Base-by-base conservation (phyloP, 805 yeast species). In the Yamadazyma scolyti region DNA sequence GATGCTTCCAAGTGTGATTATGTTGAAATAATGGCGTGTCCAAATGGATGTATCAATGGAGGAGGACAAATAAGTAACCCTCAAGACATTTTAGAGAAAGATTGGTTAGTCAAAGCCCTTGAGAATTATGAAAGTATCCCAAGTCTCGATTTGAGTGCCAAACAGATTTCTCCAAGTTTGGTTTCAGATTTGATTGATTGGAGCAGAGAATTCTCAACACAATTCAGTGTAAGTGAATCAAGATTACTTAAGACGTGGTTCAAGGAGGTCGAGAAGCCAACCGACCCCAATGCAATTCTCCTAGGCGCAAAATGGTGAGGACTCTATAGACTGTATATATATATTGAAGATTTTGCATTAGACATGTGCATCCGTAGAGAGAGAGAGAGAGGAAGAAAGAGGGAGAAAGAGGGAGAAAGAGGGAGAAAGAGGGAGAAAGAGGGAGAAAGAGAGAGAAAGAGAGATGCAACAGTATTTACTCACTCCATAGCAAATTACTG, bases 1-100 rank as follows among this genome's bases (percentile, higher is more conserved):
- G 89, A 84, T 37, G 82, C 90, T 1, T 56, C 73, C 19, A 66
- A 62, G 23, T 79, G 84, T 44, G 93, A 86, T 40, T 85, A 82
- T 44, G 84, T 90, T 5, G 98, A 93, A 48, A 82, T 93, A 26
- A 90, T 88, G 96, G 98, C 98, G 1, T 93, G 98, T 55, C 98
- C 98, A 5, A 88, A 86, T 17, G 98, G 98, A 1, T 93, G 97
- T 50, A 84, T 89, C 34, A 93, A 90, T 49, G 98, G 98, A 8
- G 97, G 98, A 14, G 98, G 98, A 0, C 89, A 88, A 47, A 72
- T 87, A 12, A 69, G 75, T 4, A 67, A 66, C 4, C 75, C 77
- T 1, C 41, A 46, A 1, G 68, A 52, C 4, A 43, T 43, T 0
- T 18, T 37, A 28, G 60, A 52, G 43, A 63, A 77, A 51, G 65